Conservation (phyloP, 1,284 basidiomycete species). For the Sanghuangporus baumii region DNA sequence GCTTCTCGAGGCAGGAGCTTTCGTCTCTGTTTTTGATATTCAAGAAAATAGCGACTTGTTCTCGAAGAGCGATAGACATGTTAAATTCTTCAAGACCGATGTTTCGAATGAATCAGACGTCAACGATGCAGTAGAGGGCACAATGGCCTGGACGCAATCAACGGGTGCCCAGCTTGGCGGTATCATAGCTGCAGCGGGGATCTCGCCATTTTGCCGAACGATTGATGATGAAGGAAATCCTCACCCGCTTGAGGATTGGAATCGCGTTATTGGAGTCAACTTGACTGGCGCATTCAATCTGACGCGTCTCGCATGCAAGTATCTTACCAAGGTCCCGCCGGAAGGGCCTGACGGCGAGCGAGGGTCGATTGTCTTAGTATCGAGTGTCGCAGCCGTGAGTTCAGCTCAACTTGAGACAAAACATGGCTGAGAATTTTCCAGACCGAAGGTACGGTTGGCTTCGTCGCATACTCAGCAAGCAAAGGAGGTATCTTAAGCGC, state of each 20-base stretch:
- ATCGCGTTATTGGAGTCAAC: conserved; percentile 45
- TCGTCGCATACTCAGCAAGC: conserved; percentile 46
- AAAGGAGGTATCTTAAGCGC: conserved; percentile 51
- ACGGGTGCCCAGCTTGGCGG: conserved; percentile 44
- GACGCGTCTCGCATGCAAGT: conserved; percentile 42
- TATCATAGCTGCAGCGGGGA: conserved; percentile 50
- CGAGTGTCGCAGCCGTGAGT: conserved; percentile 51
- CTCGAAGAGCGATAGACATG: conserved; percentile 23
- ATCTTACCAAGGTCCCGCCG: conserved; percentile 41
- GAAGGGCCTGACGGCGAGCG: conserved; percentile 46
- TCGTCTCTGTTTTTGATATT: conserved; percentile 44
- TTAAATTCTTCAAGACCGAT: conserved; percentile 38
- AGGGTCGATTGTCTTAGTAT: conserved; percentile 48
- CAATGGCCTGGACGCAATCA: conserved; percentile 36
- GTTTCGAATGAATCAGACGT: conserved; percentile 19
- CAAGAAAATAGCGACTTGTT: conserved; percentile 27
- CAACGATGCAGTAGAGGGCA: conserved; percentile 19
- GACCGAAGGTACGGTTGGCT: conserved; percentile 46
- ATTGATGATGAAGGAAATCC: conserved; percentile 40
- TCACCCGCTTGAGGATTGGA: conserved; percentile 44
- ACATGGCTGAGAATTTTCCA: conserved; percentile 17
- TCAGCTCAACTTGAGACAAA: neutral
- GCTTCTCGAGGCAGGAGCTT: conserved; percentile 37
- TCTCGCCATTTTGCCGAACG: conserved; percentile 35
- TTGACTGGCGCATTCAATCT: conserved; percentile 51